These are phyloP conservation scores for Yamadazyma oceani DNA, from an alignment of 1,139 yeast species.

Conservation along the genomic window DNA sequence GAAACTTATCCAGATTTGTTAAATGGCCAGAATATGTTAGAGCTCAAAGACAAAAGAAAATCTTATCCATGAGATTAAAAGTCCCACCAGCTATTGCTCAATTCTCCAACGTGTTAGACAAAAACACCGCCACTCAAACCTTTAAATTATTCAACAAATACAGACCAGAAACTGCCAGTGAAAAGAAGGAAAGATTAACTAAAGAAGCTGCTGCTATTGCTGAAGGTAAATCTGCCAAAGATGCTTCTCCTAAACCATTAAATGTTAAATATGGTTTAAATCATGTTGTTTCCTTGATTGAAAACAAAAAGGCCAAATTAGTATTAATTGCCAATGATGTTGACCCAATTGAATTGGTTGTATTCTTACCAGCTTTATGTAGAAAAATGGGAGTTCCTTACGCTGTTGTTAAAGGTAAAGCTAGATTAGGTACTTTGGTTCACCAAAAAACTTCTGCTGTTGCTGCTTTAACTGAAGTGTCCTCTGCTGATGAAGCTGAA, in stretches of 20 bases:
- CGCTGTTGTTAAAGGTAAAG: constrained; percentile 98
- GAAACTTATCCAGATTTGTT: constrained; percentile 77
- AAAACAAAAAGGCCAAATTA: constrained; percentile 97
- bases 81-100: constrained; percentile 98
- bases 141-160: constrained; percentile 97
- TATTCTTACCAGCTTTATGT: constrained; percentile 97
- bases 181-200: constrained; percentile 98
- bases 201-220: constrained; percentile 99
- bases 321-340: constrained; percentile 98
- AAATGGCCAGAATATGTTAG: constrained; percentile 98
- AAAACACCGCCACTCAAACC: constrained; percentile 96
- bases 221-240: constrained; percentile 95
- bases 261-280: constrained; percentile 96
- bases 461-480: constrained; percentile 95
- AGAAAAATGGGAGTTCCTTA: constrained; percentile 99
- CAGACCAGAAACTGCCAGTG: constrained; percentile 96
- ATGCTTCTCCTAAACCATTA: constrained; percentile 93
- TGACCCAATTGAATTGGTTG: constrained; percentile 96
- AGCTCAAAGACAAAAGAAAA: constrained; percentile 89
- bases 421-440: constrained; percentile 95
- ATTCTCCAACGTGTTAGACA: constrained; percentile 93
- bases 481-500: constrained; percentile 90
- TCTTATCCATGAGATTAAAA: constrained; percentile 90
- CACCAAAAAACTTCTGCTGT: constrained; percentile 97
- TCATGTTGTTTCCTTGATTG: constrained; percentile 95